These are phyloP conservation scores for Digitaria exilis DNA, from an alignment of 202 grass and related monocot genomes.

Conservation along the genomic window DNA sequence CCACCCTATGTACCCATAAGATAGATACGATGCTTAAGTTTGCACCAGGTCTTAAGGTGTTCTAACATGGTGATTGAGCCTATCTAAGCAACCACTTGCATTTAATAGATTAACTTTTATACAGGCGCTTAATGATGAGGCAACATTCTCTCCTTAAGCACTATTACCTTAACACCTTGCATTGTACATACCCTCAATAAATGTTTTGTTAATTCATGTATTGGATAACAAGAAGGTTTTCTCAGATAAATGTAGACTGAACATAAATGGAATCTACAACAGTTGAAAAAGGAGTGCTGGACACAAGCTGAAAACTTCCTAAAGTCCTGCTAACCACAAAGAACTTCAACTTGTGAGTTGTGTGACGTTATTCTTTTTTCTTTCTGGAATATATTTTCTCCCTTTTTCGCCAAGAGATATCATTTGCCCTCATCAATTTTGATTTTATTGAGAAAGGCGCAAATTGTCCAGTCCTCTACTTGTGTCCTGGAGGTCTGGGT, in stretches of 20 bases:
- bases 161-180: background rate
- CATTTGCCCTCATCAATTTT: constrained; percentile 16
- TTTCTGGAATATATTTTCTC: background rate
- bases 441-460: background rate
- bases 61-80: background rate
- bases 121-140: background rate
- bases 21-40: background rate
- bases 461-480: background rate
- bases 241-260: background rate
- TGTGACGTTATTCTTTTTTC: background rate
- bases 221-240: constrained; percentile 5
- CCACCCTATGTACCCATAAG: background rate
- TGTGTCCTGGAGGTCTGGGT: background rate
- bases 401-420: background rate
- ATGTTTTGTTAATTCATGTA: background rate
- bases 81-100: background rate
- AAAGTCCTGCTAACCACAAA: background rate
- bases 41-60: background rate
- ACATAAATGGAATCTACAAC: background rate
- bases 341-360: background rate
- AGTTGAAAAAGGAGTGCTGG: background rate
- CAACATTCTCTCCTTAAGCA: background rate
- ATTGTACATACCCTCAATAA: background rate
- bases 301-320: constrained; percentile 4
- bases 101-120: background rate